Conservation (phyloP, 345 rosid species). For the Limnanthes douglasii region DNA sequence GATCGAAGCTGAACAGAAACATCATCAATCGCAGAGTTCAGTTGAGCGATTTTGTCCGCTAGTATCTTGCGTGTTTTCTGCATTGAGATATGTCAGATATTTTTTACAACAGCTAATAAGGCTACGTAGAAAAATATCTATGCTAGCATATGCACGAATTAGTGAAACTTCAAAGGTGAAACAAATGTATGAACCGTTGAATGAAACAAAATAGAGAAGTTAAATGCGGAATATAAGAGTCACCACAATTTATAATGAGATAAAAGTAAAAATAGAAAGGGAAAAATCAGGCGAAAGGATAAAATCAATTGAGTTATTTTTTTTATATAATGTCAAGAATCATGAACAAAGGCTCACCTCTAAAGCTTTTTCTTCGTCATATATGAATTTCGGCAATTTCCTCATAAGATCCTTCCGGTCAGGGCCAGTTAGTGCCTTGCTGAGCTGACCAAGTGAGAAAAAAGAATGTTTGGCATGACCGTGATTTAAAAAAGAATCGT, state of each 20-base stretch:
- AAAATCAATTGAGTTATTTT: neutral
- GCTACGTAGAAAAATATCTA: no score
- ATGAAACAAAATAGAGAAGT: no score
- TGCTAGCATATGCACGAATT: no score
- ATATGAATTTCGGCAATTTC: slow-evolving; percentile 92
- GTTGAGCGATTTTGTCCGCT: slow-evolving; percentile 70
- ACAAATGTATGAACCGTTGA: no score
- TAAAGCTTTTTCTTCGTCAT: slow-evolving; percentile 86
- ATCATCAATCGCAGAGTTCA: slow-evolving; percentile 77
- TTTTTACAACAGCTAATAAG: no score
- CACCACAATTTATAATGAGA: neutral
- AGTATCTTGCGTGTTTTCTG: slow-evolving; percentile 77
- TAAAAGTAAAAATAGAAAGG: neutral
- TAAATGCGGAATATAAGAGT: no score
- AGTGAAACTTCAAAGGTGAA: neutral
- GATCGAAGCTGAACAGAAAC: slow-evolving; percentile 65
- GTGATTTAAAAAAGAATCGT: neutral
- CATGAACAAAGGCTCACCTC: slow-evolving; percentile 36
- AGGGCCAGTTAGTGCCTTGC: slow-evolving; percentile 67
- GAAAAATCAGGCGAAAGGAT: neutral
- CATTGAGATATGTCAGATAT: slow-evolving; percentile 5
- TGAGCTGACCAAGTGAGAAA: slow-evolving; percentile 32
- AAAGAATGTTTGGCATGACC: neutral
- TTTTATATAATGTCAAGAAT: neutral
- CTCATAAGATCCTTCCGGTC: slow-evolving; percentile 82